Percentiles rank a stretch among this genome's conserved stretches.
These are phyloP conservation scores for Fraxinus cuspidata DNA, from an alignment of 257 asterid species.

Conservation along the genomic window DNA sequence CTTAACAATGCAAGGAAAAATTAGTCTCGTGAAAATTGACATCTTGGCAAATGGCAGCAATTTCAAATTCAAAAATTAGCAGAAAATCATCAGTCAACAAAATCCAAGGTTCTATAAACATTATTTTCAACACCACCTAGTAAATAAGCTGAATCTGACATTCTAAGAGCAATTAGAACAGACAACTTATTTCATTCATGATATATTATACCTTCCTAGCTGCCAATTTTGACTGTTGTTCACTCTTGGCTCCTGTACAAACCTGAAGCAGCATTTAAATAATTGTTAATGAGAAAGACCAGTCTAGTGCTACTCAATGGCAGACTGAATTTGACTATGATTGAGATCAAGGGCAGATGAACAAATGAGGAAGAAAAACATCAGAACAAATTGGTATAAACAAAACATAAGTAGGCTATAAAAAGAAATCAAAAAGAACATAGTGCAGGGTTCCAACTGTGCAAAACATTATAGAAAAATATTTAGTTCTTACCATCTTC, in stretches of 20 bases:
- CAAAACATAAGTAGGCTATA: background rate
- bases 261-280: conserved; percentile 41
- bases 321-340: background rate
- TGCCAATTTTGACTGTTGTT: conserved; percentile 72
- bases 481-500: conserved; percentile 57
- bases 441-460: conserved; percentile 8
- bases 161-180: background rate
- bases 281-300: background rate
- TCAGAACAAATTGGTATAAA: background rate
- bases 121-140: background rate
- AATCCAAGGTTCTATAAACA: background rate
- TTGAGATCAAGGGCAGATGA: background rate
- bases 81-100: background rate
- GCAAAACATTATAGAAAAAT: background rate
- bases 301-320: background rate
- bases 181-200: background rate
- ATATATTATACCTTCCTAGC: conserved; percentile 61
- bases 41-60: background rate
- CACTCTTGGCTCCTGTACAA: conserved; percentile 85
- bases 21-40: background rate
- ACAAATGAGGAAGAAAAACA: background rate
- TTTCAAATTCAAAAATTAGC: conserved; percentile 12
- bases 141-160: background rate
- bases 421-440: conserved; percentile 3
- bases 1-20: background rate